phyloP scores from a whole-genome alignment of 2,329 filamentous ascomycete genomes.

The Monosporascus sp. region DNA sequence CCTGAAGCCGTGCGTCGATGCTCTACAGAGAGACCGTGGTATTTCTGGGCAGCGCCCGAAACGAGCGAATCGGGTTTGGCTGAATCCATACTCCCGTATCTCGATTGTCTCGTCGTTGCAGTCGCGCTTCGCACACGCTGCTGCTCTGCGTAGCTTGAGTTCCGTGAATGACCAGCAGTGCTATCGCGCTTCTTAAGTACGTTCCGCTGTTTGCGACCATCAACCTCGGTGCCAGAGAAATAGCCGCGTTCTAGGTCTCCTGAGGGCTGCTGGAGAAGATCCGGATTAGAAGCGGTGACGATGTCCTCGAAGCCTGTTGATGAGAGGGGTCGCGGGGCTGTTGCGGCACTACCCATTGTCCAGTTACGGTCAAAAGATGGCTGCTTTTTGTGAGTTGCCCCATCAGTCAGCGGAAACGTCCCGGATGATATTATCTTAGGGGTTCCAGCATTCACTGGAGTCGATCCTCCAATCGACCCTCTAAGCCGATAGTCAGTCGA shows the following conservation, averaged over 20 bases:
- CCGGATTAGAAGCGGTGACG: conserved; percentile 31
- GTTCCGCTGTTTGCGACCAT: conserved; percentile 66
- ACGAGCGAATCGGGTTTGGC: conserved; percentile 51
- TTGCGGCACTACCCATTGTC: conserved; percentile 54
- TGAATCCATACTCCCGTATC: conserved; percentile 76
- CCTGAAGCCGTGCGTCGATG: conserved; percentile 60
- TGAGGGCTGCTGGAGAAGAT: conserved; percentile 39
- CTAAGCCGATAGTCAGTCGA: conserved; percentile 67
- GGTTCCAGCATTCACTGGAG: conserved; percentile 27
- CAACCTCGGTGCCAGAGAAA: conserved; percentile 83
- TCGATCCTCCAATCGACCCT: conserved; percentile 31
- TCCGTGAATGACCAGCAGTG: conserved; percentile 56
- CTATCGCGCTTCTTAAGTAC: conserved; percentile 75
- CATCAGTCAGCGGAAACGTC: conserved; percentile 36
- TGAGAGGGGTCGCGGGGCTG: conserved; percentile 45
- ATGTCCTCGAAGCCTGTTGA: conserved; percentile 47
- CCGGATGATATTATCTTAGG: conserved; percentile 41
- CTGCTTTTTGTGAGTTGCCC: conserved; percentile 54
- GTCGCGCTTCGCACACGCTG: conserved; percentile 62
- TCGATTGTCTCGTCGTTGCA: conserved; percentile 66
- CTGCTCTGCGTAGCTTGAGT: conserved; percentile 74
- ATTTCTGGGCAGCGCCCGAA: conserved; percentile 65
- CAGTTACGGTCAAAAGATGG: conserved; percentile 67
- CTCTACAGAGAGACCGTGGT: conserved; percentile 53
- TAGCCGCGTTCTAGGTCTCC: conserved; percentile 80